phyloP scores from a whole-genome alignment of 176 grass and related monocot species.

The Leersia perrieri region DNA sequence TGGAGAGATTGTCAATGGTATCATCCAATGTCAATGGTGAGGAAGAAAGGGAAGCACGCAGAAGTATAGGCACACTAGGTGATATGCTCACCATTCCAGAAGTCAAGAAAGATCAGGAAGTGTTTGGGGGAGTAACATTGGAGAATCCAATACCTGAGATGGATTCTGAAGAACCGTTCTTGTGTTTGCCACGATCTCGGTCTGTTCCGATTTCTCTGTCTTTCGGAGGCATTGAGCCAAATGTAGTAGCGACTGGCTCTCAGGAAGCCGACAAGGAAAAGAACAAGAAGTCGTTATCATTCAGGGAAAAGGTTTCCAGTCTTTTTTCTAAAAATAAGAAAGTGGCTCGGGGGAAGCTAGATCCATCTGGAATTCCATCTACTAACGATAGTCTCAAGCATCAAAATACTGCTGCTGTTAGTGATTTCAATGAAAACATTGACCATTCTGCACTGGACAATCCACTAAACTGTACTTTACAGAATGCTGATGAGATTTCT shows the following conservation, averaged over 20 bases:
- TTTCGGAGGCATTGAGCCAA: slow-evolving; percentile 35
- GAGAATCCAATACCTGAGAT: slow-evolving; percentile 21
- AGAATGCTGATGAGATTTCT: slow-evolving; percentile 25
- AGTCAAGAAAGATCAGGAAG: slow-evolving; percentile 51
- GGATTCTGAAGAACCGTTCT: slow-evolving; percentile 37
- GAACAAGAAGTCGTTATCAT: slow-evolving; percentile 58
- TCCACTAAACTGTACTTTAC: slow-evolving; percentile 2
- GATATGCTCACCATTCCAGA: slow-evolving; percentile 84
- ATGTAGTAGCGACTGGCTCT: slow-evolving; percentile 22
- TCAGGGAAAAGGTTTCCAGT: slow-evolving; percentile 74
- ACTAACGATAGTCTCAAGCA: slow-evolving; percentile 22
- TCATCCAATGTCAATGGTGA: slow-evolving; percentile 44
- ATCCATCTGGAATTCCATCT: slow-evolving; percentile 8
- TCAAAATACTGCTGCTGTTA: neutral
- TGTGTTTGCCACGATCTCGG: slow-evolving; percentile 64
- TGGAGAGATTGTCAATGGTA: slow-evolving; percentile 81
- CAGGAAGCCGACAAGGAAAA: slow-evolving; percentile 51
- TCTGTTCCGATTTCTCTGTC: slow-evolving; percentile 66
- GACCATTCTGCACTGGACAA: slow-evolving; percentile 21
- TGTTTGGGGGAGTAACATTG: slow-evolving; percentile 19
- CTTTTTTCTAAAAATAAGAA: slow-evolving; percentile 84
- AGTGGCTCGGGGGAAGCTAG: slow-evolving; percentile 27
- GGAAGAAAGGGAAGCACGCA: slow-evolving; percentile 53
- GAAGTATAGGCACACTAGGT: slow-evolving; percentile 66
- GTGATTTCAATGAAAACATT: slow-evolving; percentile 17